Conservation (phyloP, 306 rosid species). For the Rubus idaeus region DNA sequence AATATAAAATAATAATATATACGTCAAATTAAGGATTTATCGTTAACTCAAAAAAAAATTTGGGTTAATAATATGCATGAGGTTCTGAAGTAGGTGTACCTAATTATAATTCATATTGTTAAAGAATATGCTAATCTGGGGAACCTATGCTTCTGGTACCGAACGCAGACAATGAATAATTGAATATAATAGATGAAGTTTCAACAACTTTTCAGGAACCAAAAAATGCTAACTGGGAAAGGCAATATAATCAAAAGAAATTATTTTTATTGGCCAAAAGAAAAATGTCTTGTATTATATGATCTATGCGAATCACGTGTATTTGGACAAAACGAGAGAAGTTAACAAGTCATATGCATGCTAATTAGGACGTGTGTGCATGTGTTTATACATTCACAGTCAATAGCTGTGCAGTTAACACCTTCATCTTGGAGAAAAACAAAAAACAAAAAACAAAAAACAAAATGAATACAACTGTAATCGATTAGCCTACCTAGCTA, state of each 20-base stretch:
- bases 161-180: neutral
- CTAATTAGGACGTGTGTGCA: neutral
- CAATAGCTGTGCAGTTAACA: conserved; percentile 8
- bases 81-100: neutral
- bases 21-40: too few species aligned
- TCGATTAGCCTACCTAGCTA: too few species aligned
- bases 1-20: too few species aligned
- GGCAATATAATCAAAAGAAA: too few species aligned
- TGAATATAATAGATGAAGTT: neutral
- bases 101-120: neutral
- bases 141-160: neutral
- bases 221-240: neutral
- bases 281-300: neutral
- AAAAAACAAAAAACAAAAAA: too few species aligned
- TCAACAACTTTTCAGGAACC: neutral
- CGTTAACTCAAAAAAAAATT: too few species aligned
- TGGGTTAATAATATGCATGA: neutral
- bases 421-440: neutral
- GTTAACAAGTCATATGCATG: neutral
- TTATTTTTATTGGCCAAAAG: too few species aligned
- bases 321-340: neutral
- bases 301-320: neutral
- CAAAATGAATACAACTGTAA: too few species aligned
- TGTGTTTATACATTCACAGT: neutral
- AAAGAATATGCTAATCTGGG: conserved; percentile 4